These are phyloP conservation scores for Brassica nigra DNA, from an alignment of 345 rosid genomes.

Conservation along the genomic window DNA sequence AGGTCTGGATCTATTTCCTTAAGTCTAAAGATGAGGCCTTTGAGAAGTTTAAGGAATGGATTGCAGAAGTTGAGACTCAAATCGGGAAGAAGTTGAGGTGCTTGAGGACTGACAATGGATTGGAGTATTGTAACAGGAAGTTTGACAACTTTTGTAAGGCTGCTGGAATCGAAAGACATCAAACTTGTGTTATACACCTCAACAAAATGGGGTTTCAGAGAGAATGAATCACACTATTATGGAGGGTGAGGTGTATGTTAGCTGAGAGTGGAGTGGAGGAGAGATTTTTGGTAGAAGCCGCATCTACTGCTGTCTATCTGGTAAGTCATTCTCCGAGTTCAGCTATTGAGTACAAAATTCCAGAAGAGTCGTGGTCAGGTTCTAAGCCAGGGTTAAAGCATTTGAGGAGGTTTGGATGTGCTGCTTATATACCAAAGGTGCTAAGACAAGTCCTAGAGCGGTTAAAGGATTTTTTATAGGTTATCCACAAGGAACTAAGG, in stretches of 20 bases:
- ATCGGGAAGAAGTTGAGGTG: background rate
- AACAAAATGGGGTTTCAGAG: background rate
- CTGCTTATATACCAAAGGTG: no score
- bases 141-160: background rate
- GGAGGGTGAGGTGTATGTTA: background rate
- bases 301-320: background rate
- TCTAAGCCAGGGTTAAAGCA: background rate
- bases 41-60: background rate
- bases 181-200: background rate
- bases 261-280: background rate
- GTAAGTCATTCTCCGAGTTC: background rate
- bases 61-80: background rate
- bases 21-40: no score
- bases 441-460: no score
- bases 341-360: background rate
- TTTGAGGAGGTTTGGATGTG: background rate
- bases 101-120: background rate
- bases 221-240: background rate
- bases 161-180: background rate
- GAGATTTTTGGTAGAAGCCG: background rate
- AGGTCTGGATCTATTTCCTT: no score
- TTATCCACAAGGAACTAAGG: no score
- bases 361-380: background rate
- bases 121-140: background rate
- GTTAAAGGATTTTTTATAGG: no score